Evolutionary conservation across 148 eudicot species (phyloP).

Genomic region (Rhododendron griersonianum): DNA sequence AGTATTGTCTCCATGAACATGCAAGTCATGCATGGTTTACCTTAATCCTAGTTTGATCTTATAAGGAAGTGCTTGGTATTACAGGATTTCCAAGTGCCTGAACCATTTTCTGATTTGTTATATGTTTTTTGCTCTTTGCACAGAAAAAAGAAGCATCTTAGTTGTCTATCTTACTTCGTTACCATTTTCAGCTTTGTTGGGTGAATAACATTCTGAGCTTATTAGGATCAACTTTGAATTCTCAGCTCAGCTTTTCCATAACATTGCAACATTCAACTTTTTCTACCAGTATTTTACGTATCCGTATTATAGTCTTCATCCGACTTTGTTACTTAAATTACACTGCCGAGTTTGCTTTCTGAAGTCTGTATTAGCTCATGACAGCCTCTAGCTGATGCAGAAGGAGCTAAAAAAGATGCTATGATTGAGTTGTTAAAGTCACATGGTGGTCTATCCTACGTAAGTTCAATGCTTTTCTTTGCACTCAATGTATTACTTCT

Average conservation of each 20-base stretch:
- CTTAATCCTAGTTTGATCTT: not conserved
- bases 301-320: not conserved
- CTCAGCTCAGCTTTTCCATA: not conserved
- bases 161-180: not conserved
- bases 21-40: slow-evolving; percentile 3
- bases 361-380: slow-evolving; percentile 18
- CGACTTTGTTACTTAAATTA: not conserved
- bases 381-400: slow-evolving; percentile 99
- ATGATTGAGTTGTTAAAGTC: slow-evolving; percentile 82
- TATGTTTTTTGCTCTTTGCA: not conserved
- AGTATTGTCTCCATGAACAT: not conserved
- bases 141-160: not conserved
- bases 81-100: not conserved
- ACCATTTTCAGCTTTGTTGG: not conserved
- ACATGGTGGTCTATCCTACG: slow-evolving; percentile 83
- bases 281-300: not conserved
- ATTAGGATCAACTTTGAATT: not conserved
- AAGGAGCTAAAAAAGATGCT: slow-evolving; percentile 76
- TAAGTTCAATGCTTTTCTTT: slow-evolving; percentile 40
- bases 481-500: not conserved
- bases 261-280: not conserved
- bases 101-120: not conserved
- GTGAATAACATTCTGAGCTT: not conserved
- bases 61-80: not conserved
- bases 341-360: slow-evolving; percentile 2